phyloP scores from a whole-genome alignment of 2,329 filamentous ascomycete genomes.

The Penicillium griseofulvum region DNA sequence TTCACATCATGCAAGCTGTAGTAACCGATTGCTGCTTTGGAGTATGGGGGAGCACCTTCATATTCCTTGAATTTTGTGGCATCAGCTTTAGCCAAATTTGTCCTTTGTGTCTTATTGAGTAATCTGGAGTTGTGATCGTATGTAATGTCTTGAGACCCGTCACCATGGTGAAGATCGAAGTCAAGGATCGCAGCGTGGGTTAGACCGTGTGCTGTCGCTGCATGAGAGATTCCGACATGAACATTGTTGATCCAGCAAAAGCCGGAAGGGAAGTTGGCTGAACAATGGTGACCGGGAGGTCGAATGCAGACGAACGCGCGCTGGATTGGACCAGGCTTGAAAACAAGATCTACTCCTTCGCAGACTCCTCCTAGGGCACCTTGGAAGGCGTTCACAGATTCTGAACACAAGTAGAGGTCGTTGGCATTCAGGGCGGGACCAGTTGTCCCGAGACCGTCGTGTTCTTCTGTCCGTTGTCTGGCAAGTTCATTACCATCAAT shows the following conservation, averaged over 20 bases:
- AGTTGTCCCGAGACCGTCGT: slow-evolving; percentile 40
- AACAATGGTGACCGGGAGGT: slow-evolving; percentile 94
- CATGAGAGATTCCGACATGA: slow-evolving; percentile 92
- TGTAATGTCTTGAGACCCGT: slow-evolving; percentile 91
- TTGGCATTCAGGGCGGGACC: slow-evolving; percentile 71
- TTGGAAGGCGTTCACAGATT: slow-evolving; percentile 83
- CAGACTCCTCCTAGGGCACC: slow-evolving; percentile 89
- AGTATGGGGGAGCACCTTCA: slow-evolving; percentile 60
- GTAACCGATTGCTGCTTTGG: slow-evolving; percentile 87
- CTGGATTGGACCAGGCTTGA: slow-evolving; percentile 61
- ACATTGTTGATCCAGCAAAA: slow-evolving; percentile 99
- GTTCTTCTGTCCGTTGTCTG: slow-evolving; percentile 51
- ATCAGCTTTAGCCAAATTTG: not conserved
- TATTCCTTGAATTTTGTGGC: not conserved
- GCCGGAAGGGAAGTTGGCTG: slow-evolving; percentile 80
- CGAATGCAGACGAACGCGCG: slow-evolving; percentile 89
- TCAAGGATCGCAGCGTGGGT: slow-evolving; percentile 94
- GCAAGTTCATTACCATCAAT: slow-evolving; percentile 74
- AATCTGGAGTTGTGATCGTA: slow-evolving; percentile 76
- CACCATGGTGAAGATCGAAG: slow-evolving; percentile 87
- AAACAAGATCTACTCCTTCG: slow-evolving; percentile 85
- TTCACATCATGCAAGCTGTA: slow-evolving; percentile 98
- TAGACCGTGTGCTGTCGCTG: slow-evolving; percentile 74
- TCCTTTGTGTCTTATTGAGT: slow-evolving; percentile 60
- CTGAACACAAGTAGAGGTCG: slow-evolving; percentile 84